Conservation (phyloP, 2,329 filamentous ascomycete species). For the Colletotrichum sp. region DNA sequence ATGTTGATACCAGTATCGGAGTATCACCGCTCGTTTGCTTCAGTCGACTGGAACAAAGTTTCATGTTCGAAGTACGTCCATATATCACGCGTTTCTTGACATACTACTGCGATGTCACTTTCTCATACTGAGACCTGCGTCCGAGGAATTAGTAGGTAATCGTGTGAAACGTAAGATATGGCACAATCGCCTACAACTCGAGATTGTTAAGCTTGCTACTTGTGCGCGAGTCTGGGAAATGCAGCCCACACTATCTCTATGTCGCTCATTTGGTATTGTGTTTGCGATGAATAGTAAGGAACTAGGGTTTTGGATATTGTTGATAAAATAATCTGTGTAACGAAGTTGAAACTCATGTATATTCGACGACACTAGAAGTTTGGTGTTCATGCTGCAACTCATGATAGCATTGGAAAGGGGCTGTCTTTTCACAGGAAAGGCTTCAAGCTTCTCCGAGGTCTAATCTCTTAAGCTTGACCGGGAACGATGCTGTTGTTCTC, state of each 20-base stretch:
- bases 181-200: not conserved
- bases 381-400: not conserved
- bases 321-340: not conserved
- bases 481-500: not conserved
- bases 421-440: not conserved
- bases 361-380: not conserved
- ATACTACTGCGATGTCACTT: accelerated
- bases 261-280: not conserved
- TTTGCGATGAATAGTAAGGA: not conserved
- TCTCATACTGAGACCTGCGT: not conserved
- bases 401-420: not conserved
- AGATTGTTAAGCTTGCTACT: not conserved
- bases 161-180: too few relatives aligned
- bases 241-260: not conserved
- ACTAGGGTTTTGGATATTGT: not conserved
- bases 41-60: not conserved
- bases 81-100: too few relatives aligned
- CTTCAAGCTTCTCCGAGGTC: not conserved
- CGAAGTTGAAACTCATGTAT: not conserved
- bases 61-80: not conserved
- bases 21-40: not conserved
- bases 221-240: not conserved
- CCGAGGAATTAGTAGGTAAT: too few relatives aligned
- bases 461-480: not conserved
- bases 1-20: not conserved